Evolutionary conservation across 768 basidiomycete genomes (phyloP).

Genomic region (Candolleomyces efflorescens): DNA sequence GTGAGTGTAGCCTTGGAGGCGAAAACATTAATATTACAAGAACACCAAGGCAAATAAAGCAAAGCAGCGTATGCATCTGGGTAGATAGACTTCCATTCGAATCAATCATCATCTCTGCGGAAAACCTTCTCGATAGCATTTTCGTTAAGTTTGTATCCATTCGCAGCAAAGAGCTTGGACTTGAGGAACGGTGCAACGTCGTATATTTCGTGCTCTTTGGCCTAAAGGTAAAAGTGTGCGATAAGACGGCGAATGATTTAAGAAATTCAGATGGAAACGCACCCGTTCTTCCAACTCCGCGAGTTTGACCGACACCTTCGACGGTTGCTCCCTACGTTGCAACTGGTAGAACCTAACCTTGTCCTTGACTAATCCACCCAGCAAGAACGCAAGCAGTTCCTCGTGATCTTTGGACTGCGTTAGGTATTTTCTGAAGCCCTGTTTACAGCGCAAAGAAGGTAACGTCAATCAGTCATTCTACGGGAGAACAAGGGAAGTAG

Average conservation of each 20-base stretch:
- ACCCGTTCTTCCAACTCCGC: conserved; percentile 87
- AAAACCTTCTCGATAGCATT: conserved; percentile 70
- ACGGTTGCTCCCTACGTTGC: conserved; percentile 74
- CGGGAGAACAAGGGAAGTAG: background rate
- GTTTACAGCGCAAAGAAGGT: conserved; percentile 4
- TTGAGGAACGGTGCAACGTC: conserved; percentile 82
- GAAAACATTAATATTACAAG: background rate
- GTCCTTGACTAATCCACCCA: conserved; percentile 92
- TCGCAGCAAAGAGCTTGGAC: conserved; percentile 79
- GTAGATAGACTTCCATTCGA: background rate
- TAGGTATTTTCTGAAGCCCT: conserved; percentile 98
- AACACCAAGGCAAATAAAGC: background rate
- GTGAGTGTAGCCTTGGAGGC: background rate
- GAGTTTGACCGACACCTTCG: conserved; percentile 68
- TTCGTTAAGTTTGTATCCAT: conserved; percentile 78
- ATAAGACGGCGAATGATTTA: conserved; percentile 1
- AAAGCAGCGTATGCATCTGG: background rate
- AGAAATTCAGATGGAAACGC: background rate
- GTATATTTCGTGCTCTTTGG: conserved; percentile 96
- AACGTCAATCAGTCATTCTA: background rate
- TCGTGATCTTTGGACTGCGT: conserved; percentile 95
- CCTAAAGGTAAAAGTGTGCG: conserved; percentile 46
- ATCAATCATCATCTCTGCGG: background rate
- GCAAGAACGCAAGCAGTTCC: conserved; percentile 89
- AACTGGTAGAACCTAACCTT: conserved; percentile 81